These are phyloP conservation scores for Peronospora belbahrii DNA, from an alignment of 352 stramenopile species.

Conservation along the genomic window DNA sequence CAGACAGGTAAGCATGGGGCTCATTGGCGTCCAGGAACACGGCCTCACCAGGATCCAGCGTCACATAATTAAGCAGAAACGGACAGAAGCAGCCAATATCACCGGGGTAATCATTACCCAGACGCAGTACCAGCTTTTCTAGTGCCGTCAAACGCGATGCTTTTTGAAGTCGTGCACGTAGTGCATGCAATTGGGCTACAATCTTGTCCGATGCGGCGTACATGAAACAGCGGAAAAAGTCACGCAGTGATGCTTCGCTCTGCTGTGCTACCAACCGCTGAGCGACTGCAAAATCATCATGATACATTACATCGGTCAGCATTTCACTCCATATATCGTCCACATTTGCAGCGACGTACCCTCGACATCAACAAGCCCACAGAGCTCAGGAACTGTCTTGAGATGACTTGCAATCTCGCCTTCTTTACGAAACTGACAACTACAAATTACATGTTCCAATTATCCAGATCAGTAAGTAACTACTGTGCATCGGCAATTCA, in stretches of 20 bases:
- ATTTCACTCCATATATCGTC: not conserved
- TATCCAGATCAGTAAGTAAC: slow-evolving; percentile 4
- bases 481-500: not conserved
- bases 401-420: slow-evolving; percentile 89
- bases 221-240: slow-evolving; percentile 76
- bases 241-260: slow-evolving; percentile 39
- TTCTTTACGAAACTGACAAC: slow-evolving; percentile 89
- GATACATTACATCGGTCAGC: not conserved
- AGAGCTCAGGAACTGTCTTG: slow-evolving; percentile 86
- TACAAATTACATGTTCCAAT: slow-evolving; percentile 5
- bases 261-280: slow-evolving; percentile 30
- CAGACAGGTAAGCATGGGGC: slow-evolving; percentile 98
- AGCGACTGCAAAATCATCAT: slow-evolving; percentile 20
- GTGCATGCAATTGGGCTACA: slow-evolving; percentile 50
- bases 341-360: slow-evolving; percentile 14
- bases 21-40: slow-evolving; percentile 98
- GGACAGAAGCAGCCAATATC: slow-evolving; percentile 97
- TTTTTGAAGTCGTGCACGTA: slow-evolving; percentile 73
- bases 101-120: slow-evolving; percentile 92
- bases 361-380: slow-evolving; percentile 44
- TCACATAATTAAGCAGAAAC: slow-evolving; percentile 97
- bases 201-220: slow-evolving; percentile 67
- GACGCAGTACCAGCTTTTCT: slow-evolving; percentile 84
- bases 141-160: slow-evolving; percentile 27
- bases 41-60: slow-evolving; percentile 91